These are phyloP conservation scores for Pythium biforme DNA, from an alignment of 352 stramenopile genomes.

Conservation along the genomic window DNA sequence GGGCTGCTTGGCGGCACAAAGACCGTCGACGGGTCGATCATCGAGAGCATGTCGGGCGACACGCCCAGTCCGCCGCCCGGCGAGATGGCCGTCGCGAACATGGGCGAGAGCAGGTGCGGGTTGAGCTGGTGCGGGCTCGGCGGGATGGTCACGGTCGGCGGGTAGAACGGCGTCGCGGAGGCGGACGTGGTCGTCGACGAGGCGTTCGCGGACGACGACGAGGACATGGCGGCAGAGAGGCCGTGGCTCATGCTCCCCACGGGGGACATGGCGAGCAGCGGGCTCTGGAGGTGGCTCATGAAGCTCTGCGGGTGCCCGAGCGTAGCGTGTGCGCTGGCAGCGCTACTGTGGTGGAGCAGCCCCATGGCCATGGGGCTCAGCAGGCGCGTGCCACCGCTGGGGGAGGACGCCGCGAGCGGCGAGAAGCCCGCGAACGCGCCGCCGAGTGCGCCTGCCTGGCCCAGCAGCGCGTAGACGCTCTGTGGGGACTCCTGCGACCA, in stretches of 20 bases:
- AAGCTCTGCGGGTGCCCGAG: slow-evolving; percentile 40
- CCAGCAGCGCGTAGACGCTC: slow-evolving; percentile 52
- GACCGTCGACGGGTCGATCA: slow-evolving; percentile 34
- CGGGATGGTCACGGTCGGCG: slow-evolving; percentile 29
- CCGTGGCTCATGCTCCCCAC: slow-evolving; percentile 32
- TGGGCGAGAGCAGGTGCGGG: slow-evolving; percentile 24
- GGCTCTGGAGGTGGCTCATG: slow-evolving; percentile 22
- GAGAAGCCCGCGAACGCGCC: slow-evolving; percentile 31
- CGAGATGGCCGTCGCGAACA: slow-evolving; percentile 23
- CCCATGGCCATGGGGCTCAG: slow-evolving; percentile 36
- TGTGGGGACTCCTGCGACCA: slow-evolving; percentile 45
- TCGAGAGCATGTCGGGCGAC: slow-evolving; percentile 49
- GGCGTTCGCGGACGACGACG: not conserved
- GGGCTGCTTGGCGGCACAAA: slow-evolving; percentile 42
- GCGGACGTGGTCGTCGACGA: not conserved
- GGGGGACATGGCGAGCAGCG: slow-evolving; percentile 19
- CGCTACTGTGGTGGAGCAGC: slow-evolving; percentile 31
- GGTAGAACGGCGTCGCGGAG: slow-evolving; percentile 33
- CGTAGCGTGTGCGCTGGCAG: slow-evolving; percentile 17
- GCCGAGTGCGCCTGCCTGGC: slow-evolving; percentile 25
- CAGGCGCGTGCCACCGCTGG: slow-evolving; percentile 16
- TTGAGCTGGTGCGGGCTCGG: slow-evolving; percentile 20
- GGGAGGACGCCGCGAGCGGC: slow-evolving; percentile 18
- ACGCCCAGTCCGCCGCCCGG: slow-evolving; percentile 24
- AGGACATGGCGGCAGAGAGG: slow-evolving; percentile 24